Conservation (phyloP, 805 yeast genomes). For the Kuraishia borneana region DNA sequence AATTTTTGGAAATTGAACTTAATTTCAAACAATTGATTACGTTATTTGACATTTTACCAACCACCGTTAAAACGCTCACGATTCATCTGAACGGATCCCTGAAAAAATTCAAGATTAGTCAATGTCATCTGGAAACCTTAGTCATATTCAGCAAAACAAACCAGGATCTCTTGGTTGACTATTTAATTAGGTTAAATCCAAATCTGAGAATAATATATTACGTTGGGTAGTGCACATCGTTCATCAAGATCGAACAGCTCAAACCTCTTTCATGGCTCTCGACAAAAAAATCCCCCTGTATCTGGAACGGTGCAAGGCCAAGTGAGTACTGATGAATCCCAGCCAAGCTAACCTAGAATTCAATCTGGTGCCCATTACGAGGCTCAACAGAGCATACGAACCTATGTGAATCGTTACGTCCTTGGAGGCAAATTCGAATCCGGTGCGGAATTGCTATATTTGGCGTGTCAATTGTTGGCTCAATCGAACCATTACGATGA, state of each 20-base stretch:
- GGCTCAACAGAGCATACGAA: slow-evolving; percentile 90
- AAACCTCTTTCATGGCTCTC: not conserved
- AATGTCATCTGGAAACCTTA: not conserved
- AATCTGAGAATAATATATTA: not conserved
- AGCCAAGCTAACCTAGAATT: slow-evolving; percentile 28
- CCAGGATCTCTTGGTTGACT: not conserved
- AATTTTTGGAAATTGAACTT: no score
- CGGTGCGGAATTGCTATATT: slow-evolving; percentile 64
- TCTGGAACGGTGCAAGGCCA: slow-evolving; percentile 49
- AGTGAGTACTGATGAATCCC: slow-evolving; percentile 9
- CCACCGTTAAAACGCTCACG: no score
- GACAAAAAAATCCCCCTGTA: slow-evolving; percentile 19
- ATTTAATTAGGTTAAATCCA: not conserved
- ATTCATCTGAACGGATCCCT: no score
- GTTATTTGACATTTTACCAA: no score
- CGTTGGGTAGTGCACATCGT: not conserved
- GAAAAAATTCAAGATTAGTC: not conserved
- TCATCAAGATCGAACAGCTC: not conserved
- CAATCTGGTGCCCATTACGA: slow-evolving; percentile 75
- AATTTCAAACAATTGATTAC: no score
- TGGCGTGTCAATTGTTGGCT: slow-evolving; percentile 59
- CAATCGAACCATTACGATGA: slow-evolving; percentile 68
- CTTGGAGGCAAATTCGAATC: slow-evolving; percentile 53
- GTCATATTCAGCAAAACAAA: not conserved
- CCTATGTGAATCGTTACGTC: slow-evolving; percentile 78